phyloP scores from a whole-genome alignment of 2,329 filamentous ascomycete genomes.

The Malbranchea cinnamomea region DNA sequence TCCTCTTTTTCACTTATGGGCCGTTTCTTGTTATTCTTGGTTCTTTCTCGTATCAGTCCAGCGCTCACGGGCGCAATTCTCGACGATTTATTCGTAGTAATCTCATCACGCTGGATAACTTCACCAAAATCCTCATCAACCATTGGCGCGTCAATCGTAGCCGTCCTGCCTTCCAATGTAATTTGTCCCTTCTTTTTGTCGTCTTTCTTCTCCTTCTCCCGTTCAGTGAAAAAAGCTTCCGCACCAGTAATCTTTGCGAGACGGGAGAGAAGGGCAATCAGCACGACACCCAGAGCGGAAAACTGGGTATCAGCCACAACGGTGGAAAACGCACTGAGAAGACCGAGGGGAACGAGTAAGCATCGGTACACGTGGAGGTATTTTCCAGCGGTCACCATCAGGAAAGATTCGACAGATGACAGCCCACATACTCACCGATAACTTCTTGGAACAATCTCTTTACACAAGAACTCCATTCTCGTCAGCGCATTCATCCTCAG shows the following conservation, averaged over 20 bases:
- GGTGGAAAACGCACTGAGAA: slow-evolving; percentile 45
- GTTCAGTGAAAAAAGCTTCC: not conserved
- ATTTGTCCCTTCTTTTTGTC: too few species aligned
- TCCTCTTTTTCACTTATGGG: too few species aligned
- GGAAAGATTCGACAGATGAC: not conserved
- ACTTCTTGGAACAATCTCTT: slow-evolving; percentile 25
- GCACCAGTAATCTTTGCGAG: slow-evolving; percentile 27
- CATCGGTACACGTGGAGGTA: too few species aligned
- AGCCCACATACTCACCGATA: slow-evolving; percentile 22
- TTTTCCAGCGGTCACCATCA: too few species aligned
- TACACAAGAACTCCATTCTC: slow-evolving; percentile 16
- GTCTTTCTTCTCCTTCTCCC: not conserved
- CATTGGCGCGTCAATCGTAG: not conserved
- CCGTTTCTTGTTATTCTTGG: too few species aligned
- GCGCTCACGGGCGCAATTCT: not conserved
- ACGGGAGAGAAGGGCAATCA: slow-evolving; percentile 50
- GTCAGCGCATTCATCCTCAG: slow-evolving; percentile 18
- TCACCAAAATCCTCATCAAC: slow-evolving; percentile 8
- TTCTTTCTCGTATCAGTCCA: too few species aligned
- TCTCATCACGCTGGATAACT: slow-evolving; percentile 3
- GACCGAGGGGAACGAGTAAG: too few species aligned
- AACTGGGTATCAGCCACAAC: slow-evolving; percentile 59
- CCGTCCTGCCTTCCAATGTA: too few species aligned
- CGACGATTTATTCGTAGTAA: not conserved
- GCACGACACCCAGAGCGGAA: slow-evolving; percentile 52